These are phyloP conservation scores for Boletus rufocinnamomeus DNA, from an alignment of 768 basidiomycete species.

Conservation along the genomic window DNA sequence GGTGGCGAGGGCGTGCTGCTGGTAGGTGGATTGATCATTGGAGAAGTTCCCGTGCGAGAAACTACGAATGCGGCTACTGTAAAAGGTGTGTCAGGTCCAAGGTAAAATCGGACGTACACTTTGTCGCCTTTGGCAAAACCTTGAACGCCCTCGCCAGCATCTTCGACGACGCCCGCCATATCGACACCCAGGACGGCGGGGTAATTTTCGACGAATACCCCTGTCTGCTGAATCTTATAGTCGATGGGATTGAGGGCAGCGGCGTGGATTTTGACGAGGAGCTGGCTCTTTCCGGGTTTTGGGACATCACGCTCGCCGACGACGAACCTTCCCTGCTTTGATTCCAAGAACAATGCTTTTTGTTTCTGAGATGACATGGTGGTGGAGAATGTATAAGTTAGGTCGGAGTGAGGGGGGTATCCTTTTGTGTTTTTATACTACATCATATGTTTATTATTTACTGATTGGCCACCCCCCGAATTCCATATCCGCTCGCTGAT, in stretches of 20 bases:
- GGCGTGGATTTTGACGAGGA: conserved; percentile 44
- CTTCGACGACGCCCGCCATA: conserved; percentile 41
- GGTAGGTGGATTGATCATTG: conserved; percentile 38
- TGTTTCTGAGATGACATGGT: conserved; percentile 30
- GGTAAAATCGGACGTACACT: conserved; percentile 33
- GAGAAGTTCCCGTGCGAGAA: conserved; percentile 33
- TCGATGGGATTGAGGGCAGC: conserved; percentile 50
- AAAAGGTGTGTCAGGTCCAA: neutral
- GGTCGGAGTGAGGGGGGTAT: neutral
- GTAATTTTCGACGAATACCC: conserved; percentile 34
- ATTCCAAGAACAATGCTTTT: conserved; percentile 32
- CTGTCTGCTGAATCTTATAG: conserved; percentile 39
- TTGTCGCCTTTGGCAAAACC: conserved; percentile 41
- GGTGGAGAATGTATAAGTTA: conserved; percentile 19
- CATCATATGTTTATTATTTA: conserved; percentile 28
- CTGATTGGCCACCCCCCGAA: conserved; percentile 34
- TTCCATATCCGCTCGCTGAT: conserved; percentile 30
- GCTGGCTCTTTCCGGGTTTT: conserved; percentile 39
- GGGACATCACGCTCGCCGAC: conserved; percentile 31
- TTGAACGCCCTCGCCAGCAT: conserved; percentile 39
- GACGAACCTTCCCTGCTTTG: conserved; percentile 32
- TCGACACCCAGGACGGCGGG: conserved; percentile 41
- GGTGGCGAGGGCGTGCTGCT: conserved; percentile 41
- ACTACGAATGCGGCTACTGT: neutral
- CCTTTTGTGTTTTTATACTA: conserved; percentile 15